Evolutionary conservation across 495 filamentous ascomycete species (phyloP).

Genomic region (Hypoxylon trugodes): DNA sequence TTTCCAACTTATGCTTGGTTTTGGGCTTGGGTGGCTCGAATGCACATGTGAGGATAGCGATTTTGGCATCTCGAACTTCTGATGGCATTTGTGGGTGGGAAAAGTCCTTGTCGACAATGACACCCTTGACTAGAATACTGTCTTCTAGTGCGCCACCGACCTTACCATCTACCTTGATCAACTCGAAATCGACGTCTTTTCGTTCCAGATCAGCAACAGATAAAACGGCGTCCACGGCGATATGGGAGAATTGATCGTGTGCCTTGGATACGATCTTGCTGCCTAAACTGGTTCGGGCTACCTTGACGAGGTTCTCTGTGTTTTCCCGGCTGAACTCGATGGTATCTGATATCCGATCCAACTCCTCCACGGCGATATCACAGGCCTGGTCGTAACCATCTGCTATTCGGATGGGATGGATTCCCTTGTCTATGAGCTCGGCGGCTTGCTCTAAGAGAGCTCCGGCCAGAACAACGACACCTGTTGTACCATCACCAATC

Average conservation of each 20-base stretch:
- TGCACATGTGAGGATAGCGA: conserved; percentile 96
- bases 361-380: conserved; percentile 90
- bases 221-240: conserved; percentile 95
- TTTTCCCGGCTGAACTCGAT: conserved; percentile 83
- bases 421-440: conserved; percentile 98
- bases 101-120: conserved; percentile 99
- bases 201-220: conserved; percentile 95
- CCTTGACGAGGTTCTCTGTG: conserved; percentile 85
- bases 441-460: conserved; percentile 97
- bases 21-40: conserved; percentile 99
- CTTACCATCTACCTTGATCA: conserved; percentile 99
- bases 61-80: conserved; percentile 91
- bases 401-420: conserved; percentile 97
- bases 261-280: conserved; percentile 99
- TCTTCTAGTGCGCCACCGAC: conserved; percentile 96
- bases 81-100: conserved; percentile 99
- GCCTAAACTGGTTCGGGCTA: conserved; percentile 94
- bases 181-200: conserved; percentile 97
- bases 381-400: conserved; percentile 98
- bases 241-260: conserved; percentile 96
- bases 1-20: conserved; percentile 99
- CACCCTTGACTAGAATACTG: conserved; percentile 91
- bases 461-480: conserved; percentile 95
- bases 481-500: conserved; percentile 98
- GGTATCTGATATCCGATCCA: conserved; percentile 91